Conservation (phyloP, 495 filamentous ascomycete genomes). For the Talaromyces liani region DNA sequence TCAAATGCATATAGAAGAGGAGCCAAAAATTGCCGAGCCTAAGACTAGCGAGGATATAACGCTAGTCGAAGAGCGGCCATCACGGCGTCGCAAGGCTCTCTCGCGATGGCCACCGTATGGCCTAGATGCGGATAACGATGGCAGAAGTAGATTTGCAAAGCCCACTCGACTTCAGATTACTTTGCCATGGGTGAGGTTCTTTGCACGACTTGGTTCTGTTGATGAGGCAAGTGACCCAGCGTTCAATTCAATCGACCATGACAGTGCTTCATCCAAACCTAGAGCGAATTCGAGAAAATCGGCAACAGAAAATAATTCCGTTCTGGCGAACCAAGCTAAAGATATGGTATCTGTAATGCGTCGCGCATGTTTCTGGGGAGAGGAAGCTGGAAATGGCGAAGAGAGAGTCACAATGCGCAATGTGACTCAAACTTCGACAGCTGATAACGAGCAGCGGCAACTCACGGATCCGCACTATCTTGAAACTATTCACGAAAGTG, state of each 20-base stretch:
- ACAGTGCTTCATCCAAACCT: not conserved
- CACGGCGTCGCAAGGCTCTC: slow-evolving; percentile 28
- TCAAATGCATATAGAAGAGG: slow-evolving; percentile 5
- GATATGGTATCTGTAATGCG: slow-evolving; percentile 36
- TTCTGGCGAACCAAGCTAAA: slow-evolving; percentile 25
- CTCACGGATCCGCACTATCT: slow-evolving; percentile 1
- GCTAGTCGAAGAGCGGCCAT: not conserved
- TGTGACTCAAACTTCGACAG: not conserved
- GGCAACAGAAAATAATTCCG: slow-evolving; percentile 6
- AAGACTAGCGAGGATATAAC: not conserved
- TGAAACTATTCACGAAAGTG: not conserved
- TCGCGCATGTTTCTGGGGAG: slow-evolving; percentile 33
- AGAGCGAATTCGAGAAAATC: not conserved
- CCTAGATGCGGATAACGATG: slow-evolving; percentile 25
- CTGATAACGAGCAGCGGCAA: not conserved
- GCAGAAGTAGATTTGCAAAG: slow-evolving; percentile 12
- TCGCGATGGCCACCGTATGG: slow-evolving; percentile 37
- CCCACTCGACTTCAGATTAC: slow-evolving; percentile 21
- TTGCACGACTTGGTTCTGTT: slow-evolving; percentile 5
- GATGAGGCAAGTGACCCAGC: not conserved
- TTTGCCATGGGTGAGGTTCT: slow-evolving; percentile 28
- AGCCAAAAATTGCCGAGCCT: not conserved
- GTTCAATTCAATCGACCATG: not conserved
- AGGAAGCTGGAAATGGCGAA: slow-evolving; percentile 28
- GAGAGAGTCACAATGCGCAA: slow-evolving; percentile 16